phyloP scores from a whole-genome alignment of 2,329 filamentous ascomycete species.

The Phialemoniopsis sp. region DNA sequence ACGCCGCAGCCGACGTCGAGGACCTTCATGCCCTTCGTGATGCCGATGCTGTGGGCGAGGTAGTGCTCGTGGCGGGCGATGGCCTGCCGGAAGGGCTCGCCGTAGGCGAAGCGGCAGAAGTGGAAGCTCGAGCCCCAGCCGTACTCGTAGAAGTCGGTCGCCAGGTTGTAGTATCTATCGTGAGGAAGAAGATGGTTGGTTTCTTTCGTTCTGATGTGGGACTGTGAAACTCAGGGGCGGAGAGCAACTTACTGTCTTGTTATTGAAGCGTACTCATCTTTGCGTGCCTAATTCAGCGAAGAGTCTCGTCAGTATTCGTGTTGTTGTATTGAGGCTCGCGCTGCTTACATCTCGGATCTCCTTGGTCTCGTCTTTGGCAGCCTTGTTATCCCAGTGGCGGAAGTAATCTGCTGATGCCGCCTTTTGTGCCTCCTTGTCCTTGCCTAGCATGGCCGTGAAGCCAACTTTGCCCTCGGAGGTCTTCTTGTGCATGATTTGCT shows the following conservation, averaged over 20 bases:
- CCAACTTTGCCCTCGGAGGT: conserved; percentile 6
- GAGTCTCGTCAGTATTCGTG: no score
- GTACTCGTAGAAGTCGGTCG: conserved; percentile 71
- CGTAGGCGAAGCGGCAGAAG: conserved; percentile 70
- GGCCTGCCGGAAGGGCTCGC: conserved; percentile 66
- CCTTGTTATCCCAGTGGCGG: conserved; percentile 12
- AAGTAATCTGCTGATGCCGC: conserved; percentile 8
- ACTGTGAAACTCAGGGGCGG: no score
- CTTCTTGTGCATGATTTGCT: conserved; percentile 8
- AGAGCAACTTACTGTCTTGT: conserved; percentile 7
- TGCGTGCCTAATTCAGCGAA: conserved; percentile 1
- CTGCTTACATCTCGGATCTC: no score
- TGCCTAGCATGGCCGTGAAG: conserved; percentile 10
- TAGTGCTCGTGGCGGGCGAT: conserved; percentile 77
- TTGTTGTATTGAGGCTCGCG: no score
- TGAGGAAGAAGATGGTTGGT: no score
- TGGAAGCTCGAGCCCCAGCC: conserved; percentile 75
- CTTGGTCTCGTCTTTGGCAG: conserved; percentile 8
- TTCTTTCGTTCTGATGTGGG: no score
- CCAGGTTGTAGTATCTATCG: conserved; percentile 77
- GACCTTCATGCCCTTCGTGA: conserved; percentile 63
- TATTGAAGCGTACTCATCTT: conserved; percentile 8
- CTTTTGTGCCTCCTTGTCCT: conserved; percentile 8
- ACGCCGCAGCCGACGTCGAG: conserved; percentile 76
- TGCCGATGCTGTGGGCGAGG: conserved; percentile 65